Base-by-base conservation (phyloP, 2,329 filamentous ascomycete genomes). In the Monilinia laxa region DNA sequence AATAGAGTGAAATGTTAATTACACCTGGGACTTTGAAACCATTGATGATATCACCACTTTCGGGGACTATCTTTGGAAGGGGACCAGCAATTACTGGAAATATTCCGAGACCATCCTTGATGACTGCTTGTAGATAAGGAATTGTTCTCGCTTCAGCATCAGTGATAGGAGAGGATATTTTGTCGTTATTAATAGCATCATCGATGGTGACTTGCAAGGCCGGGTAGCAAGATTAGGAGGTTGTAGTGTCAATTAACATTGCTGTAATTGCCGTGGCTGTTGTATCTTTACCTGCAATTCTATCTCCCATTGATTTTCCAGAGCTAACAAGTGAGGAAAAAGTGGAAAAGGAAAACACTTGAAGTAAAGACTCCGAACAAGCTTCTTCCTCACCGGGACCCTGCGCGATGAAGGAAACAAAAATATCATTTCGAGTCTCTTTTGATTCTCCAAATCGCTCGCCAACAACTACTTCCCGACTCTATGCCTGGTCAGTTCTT, bases 221-320 rank as follows among this genome's bases (percentile, higher is more conserved):
- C 10, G 45, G 23, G 52, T 68, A 64, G 4, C 68, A 52, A 49
- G 16, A 55, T 16, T 66, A 65, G n/a, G 68, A 68, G 28, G 67
- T 68, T 20, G 69, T 63, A 7, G 70, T 65, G 25, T 67, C 51
- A 10, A 71, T 59, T 1, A 70, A 10, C 7, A 67, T 71, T 2
- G 67, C 59, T 3, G 68, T 81, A 16, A 88, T 80, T 1, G 81
- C 80, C 0, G 82, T 84, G 0, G 85, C 83, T 0, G 84, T 85
- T 1, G 84, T 86, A 67, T 87, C 85, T 0, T 83, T 84, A 4
- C 85, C 85, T 2, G 85, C 85, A 4, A 85, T 31, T 28, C 18
- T 56, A 14, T 38, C 3, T 25, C n/a, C 4, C 5, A n/a, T 62
- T 28, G 25, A 23, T 25, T 40, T 51, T 18, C 5, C 20, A 31